A percentile compares a stretch with the other conserved stretches of the same genome.
Evolutionary conservation across 2,329 filamentous ascomycete genomes (phyloP).

Genomic region (Mycosphaerella arachidis): DNA sequence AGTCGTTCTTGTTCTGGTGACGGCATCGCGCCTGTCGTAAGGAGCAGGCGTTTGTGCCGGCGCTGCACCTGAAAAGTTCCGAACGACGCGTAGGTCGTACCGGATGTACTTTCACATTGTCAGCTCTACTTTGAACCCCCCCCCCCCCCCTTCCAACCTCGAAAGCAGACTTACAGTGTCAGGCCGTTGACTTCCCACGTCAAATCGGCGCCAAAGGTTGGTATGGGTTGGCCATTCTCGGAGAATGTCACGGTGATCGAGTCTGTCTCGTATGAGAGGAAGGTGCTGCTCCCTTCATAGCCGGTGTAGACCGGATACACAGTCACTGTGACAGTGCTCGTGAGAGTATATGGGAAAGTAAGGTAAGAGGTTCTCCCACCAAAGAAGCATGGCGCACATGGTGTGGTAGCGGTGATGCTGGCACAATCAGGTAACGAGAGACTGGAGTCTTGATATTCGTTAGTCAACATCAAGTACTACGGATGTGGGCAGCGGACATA

Average conservation of each 20-base stretch:
- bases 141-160: too few relatives aligned
- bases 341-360: not conserved
- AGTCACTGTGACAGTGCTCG: not conserved
- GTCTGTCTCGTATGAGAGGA: conserved; percentile 1
- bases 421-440: not conserved
- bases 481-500: not conserved
- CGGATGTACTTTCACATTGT: not conserved
- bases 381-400: conserved; percentile 1
- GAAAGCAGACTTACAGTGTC: not conserved
- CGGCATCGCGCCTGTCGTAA: not conserved
- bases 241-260: not conserved
- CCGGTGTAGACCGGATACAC: conserved; percentile 1
- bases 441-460: not conserved
- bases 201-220: not conserved
- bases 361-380: not conserved
- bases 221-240: not conserved
- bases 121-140: not conserved
- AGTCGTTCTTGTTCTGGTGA: not conserved
- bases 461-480: not conserved
- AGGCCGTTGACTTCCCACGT: not conserved
- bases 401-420: conserved; percentile 1
- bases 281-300: not conserved
- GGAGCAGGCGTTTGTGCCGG: not conserved
- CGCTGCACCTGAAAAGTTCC: conserved; percentile 1
- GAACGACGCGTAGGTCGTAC: conserved; percentile 2